Base-by-base conservation (phyloP, 495 filamentous ascomycete species). In the Aspergillus diversus region DNA sequence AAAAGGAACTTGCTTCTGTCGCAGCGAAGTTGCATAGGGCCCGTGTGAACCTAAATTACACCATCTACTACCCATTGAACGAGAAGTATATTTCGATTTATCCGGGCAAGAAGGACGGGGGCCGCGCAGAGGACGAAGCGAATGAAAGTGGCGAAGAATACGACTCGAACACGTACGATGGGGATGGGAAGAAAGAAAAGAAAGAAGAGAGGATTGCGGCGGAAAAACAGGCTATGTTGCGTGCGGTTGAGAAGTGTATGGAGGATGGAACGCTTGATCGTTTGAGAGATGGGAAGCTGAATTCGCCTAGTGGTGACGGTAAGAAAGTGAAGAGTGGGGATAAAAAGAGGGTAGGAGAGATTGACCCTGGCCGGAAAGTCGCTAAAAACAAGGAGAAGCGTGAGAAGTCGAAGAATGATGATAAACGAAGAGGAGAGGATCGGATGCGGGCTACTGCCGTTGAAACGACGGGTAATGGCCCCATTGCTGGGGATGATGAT, bases 21-120 rank as follows among this genome's bases (percentile, higher is more conserved):
- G 74, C 84, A 49, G 65, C 73, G 33, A 81, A 87, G 57, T 80
- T 97, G 35, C 89, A 93, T 64, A 75, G 76, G 13, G 88, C 90
- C 6, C 84, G 90, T 61, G 86, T 97, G 15, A 92, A 97, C 69
- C 75, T 94, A 59, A 92, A 93, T 69, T 99, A 99, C 69, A 87
- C 92, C 1, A 83, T 89, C 49, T 93, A 91, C 76, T 92, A 86
- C 69, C 95, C 95, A 5, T 85, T 92, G 46, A 81, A 84, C 61
- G 87, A 92, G 69, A 86, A 87, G 64, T 99, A 99, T 76, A 77
- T 90, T 59, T 87, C 90, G 17, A 77, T 98, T 5, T 97, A 91
- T 68, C 82, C 84, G 8, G 81, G 77, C 39, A 73, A 74, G 55
- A 71, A 66, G 43, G 68, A 68, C 31, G 62, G 71, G 15, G 60